phyloP scores from a whole-genome alignment of 441 rosid genomes.

The Euphorbia corollata region DNA sequence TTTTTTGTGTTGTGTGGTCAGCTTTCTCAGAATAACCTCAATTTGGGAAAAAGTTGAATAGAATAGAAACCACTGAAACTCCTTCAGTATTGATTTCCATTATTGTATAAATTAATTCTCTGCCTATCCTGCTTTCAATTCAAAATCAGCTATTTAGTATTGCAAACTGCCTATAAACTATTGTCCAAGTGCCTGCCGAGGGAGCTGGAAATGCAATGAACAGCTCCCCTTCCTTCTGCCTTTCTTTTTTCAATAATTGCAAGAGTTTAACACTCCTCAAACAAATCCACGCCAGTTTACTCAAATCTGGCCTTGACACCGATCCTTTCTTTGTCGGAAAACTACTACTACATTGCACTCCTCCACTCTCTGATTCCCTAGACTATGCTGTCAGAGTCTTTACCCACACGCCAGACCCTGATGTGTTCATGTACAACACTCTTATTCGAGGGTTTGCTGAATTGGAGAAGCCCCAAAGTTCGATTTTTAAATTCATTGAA shows the following conservation, averaged over 20 bases:
- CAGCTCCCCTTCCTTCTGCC: constrained; percentile 20
- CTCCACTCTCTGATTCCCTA: constrained; percentile 37
- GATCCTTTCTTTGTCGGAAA: constrained; percentile 55
- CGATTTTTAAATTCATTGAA: constrained; percentile 36
- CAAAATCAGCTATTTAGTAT: too few relatives aligned
- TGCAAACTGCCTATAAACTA: too few relatives aligned
- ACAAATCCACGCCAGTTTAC: constrained; percentile 47
- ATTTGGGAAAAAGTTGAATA: too few relatives aligned
- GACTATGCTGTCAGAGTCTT: constrained; percentile 45
- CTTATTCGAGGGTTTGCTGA: constrained; percentile 57
- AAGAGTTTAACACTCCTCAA: constrained; percentile 39
- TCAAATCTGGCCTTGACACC: constrained; percentile 36
- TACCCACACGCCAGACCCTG: constrained; percentile 39
- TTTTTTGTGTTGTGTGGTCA: too few relatives aligned
- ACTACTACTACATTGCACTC: constrained; percentile 47
- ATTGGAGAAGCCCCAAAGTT: constrained; percentile 35
- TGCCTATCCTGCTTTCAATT: too few relatives aligned
- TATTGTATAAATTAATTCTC: too few relatives aligned
- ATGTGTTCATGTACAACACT: constrained; percentile 65
- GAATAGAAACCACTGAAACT: too few relatives aligned
- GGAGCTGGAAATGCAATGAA: constrained; percentile 10
- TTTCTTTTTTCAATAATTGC: constrained; percentile 39
- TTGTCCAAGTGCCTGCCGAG: too few relatives aligned
- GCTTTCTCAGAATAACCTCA: too few relatives aligned
- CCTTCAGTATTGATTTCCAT: too few relatives aligned